These are phyloP conservation scores for Centaurea solstitialis DNA, from an alignment of 129 eudicot species.

Conservation along the genomic window DNA sequence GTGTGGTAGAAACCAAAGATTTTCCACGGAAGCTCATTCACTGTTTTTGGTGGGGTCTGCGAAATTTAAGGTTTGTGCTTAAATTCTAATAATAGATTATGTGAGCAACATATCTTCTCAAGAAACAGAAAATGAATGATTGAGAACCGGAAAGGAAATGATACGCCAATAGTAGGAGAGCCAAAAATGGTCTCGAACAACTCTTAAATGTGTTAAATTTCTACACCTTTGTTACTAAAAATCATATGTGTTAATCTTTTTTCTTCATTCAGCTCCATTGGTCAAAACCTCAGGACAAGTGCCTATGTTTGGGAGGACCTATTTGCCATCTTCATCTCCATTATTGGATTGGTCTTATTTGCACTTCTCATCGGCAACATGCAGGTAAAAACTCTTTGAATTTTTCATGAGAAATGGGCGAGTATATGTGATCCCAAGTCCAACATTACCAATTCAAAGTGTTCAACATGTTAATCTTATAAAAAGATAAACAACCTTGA, in stretches of 20 bases:
- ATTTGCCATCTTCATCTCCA: slow-evolving; percentile 56
- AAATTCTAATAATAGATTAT: not conserved
- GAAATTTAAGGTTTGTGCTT: slow-evolving; percentile 54
- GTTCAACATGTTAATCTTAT: not conserved
- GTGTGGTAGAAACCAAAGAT: slow-evolving; percentile 43
- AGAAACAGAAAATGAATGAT: not conserved
- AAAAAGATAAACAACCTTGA: not conserved
- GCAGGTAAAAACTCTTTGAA: slow-evolving; percentile 49
- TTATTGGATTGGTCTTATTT: slow-evolving; percentile 74
- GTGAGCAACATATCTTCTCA: not conserved
- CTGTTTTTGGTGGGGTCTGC: slow-evolving; percentile 96
- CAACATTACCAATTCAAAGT: no score
- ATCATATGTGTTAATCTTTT: not conserved
- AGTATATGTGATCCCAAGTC: not conserved
- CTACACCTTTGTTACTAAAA: slow-evolving; percentile 1
- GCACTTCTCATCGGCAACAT: slow-evolving; percentile 86
- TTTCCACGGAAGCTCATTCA: slow-evolving; percentile 54
- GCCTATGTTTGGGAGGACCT: slow-evolving; percentile 61
- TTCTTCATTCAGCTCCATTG: slow-evolving; percentile 73
- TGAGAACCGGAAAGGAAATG: not conserved
- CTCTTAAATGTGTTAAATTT: not conserved
- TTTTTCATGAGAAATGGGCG: not conserved
- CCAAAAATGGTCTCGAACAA: not conserved
- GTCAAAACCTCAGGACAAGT: slow-evolving; percentile 85
- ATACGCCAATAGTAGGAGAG: not conserved